These are phyloP conservation scores for Candida buenavistaensis DNA, from an alignment of 1,139 yeast species.

Conservation along the genomic window DNA sequence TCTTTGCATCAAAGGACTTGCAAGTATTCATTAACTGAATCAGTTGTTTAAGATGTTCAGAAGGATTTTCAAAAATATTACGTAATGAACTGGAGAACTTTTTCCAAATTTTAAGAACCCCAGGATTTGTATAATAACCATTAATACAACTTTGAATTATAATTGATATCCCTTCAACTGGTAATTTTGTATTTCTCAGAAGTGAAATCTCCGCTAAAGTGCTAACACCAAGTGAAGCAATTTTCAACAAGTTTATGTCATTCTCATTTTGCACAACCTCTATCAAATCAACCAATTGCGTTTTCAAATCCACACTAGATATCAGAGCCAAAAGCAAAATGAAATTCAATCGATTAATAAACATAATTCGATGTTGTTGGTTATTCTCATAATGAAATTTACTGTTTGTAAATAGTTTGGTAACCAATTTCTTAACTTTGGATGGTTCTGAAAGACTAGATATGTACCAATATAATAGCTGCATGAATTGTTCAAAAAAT, in stretches of 20 bases:
- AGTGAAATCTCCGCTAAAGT: slow-evolving; percentile 19
- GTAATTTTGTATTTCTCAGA: slow-evolving; percentile 17
- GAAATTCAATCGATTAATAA: slow-evolving; percentile 39
- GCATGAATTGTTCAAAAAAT: slow-evolving; percentile 41
- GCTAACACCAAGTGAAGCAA: slow-evolving; percentile 26
- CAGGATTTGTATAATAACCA: slow-evolving; percentile 17
- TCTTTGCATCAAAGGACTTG: slow-evolving; percentile 3
- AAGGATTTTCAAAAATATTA: background rate
- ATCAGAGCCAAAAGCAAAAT: slow-evolving; percentile 34
- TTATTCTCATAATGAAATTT: slow-evolving; percentile 30
- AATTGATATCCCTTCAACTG: slow-evolving; percentile 21
- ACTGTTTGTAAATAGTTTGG: slow-evolving; percentile 41
- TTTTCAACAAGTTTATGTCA: slow-evolving; percentile 27
- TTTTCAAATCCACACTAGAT: slow-evolving; percentile 34
- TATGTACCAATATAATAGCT: slow-evolving; percentile 33
- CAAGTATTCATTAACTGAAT: slow-evolving; percentile 8
- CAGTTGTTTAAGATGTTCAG: slow-evolving; percentile 2
- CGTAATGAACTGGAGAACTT: slow-evolving; percentile 6
- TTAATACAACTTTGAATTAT: slow-evolving; percentile 16
- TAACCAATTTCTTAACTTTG: slow-evolving; percentile 33
- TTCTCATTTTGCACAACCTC: slow-evolving; percentile 22
- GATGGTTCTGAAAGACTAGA: slow-evolving; percentile 28
- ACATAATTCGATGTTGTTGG: slow-evolving; percentile 30
- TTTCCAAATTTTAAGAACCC: slow-evolving; percentile 20
- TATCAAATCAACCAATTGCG: slow-evolving; percentile 29